Base-by-base conservation (phyloP, 768 basidiomycete genomes). In the Saitozyma sp. region DNA sequence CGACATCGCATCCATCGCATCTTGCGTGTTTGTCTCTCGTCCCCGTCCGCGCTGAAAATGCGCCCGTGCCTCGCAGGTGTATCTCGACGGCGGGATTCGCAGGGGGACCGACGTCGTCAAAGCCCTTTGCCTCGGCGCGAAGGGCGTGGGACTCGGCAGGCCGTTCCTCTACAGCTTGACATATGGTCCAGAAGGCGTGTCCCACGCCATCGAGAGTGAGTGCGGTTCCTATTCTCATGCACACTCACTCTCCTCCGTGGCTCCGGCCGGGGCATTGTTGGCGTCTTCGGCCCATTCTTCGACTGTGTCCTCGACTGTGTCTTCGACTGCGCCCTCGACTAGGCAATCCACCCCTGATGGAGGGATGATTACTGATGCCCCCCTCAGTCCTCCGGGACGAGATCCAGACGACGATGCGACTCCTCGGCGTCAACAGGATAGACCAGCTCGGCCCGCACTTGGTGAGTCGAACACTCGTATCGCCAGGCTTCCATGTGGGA, bases 71-170 rank as follows among this genome's bases (percentile, higher is more conserved):
- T 19, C 64, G 29, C 67, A 80, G 63, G 88, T 93, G 1, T 94
- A 91, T 66, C 86, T 94, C 53, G 92, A 94, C 70, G 92, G 92
- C 79, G 89, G 89, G 13, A 81, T 90, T 29, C 82, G 84, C 53
- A 84, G 92, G 53, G 92, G 92, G 14, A 92, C 91, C 61, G 92
- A 94, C 80, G 87, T 93, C 14, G 80, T 96, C 53, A 96, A 95
- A 78, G 92, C 92, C 0, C 80, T 95, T 9, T 94, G 91, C 74
- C 82, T 96, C 8, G 80, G 80, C 8, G 80, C 79, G 2, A 78
- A 76, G 38, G 80, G 76, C 14, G 80, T 79, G 1, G 78, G 77
- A 2, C 58, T 80, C 54, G 79, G 80, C 49, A 55, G 80, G 58
- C 80, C 80, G 46, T 79, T 81, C 69, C 73, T 82, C 72, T 81